phyloP scores from a whole-genome alignment of 805 yeast genomes.

The Hyphopichia homilentoma region DNA sequence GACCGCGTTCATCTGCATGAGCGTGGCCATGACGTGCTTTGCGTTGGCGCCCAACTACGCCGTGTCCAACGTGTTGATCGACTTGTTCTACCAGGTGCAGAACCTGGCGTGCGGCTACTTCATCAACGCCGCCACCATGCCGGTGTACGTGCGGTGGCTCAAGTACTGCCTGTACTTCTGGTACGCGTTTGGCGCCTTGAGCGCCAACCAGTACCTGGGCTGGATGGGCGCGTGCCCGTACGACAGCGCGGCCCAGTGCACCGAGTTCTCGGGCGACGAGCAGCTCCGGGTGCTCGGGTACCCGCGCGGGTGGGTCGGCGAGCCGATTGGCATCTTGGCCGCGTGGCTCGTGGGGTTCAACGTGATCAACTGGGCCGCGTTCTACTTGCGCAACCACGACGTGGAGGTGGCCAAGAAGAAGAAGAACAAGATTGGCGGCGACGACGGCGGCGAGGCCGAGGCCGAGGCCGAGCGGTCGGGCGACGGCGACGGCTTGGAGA shows the following conservation, averaged over 20 bases:
- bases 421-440: slow-evolving; percentile 30
- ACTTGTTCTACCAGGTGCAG: slow-evolving; percentile 64
- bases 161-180: slow-evolving; percentile 73
- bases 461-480: slow-evolving; percentile 9
- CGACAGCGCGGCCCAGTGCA: slow-evolving; percentile 18
- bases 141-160: slow-evolving; percentile 84
- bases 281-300: slow-evolving; percentile 58
- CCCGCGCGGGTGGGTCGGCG: slow-evolving; percentile 57
- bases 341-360: slow-evolving; percentile 59
- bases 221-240: slow-evolving; percentile 56
- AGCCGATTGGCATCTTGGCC: slow-evolving; percentile 58
- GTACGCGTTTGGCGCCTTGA: slow-evolving; percentile 70
- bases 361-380: slow-evolving; percentile 42
- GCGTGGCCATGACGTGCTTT: slow-evolving; percentile 50
- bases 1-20: slow-evolving; percentile 52
- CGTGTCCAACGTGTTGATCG: slow-evolving; percentile 56
- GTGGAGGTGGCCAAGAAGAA: slow-evolving; percentile 45
- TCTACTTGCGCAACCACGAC: slow-evolving; percentile 49
- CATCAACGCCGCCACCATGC: slow-evolving; percentile 68
- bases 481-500: background rate
- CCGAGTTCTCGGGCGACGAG: slow-evolving; percentile 51
- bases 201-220: slow-evolving; percentile 62
- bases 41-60: slow-evolving; percentile 60
- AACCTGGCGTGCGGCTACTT: slow-evolving; percentile 80
- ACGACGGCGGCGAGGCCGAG: slow-evolving; percentile 12